Evolutionary conservation across 768 basidiomycete genomes (phyloP).

Genomic region (Tulasnella sp.): DNA sequence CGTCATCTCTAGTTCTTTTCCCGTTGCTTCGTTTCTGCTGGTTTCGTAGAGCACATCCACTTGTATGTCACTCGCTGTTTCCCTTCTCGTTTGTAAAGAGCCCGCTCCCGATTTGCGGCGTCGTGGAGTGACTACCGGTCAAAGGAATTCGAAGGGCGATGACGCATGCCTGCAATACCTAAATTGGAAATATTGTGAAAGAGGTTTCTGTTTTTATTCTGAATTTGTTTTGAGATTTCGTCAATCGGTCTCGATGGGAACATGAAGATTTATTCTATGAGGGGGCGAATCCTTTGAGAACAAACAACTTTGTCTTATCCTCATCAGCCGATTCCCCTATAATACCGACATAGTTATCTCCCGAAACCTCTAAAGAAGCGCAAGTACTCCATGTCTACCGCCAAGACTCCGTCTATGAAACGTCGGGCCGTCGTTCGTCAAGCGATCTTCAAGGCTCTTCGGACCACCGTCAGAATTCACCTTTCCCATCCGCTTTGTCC

Average conservation of each 20-base stretch:
- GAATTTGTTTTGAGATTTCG: neutral
- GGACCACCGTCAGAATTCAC: neutral
- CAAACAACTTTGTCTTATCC: neutral
- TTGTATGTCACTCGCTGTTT: constrained; percentile 4
- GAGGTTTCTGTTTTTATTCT: neutral
- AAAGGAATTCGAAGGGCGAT: neutral
- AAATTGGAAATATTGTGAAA: neutral
- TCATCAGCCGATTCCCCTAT: too few relatives aligned
- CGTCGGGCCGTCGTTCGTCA: neutral
- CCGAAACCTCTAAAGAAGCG: neutral
- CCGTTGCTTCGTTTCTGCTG: neutral
- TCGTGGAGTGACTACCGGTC: neutral
- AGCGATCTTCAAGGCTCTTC: neutral
- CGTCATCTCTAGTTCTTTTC: neutral
- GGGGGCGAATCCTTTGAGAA: neutral
- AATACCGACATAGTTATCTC: neutral
- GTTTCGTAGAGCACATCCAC: neutral
- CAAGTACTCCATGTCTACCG: neutral
- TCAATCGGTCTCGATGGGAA: too few relatives aligned
- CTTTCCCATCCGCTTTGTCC: neutral
- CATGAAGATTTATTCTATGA: too few relatives aligned
- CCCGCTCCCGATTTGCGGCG: neutral
- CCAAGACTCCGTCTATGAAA: neutral
- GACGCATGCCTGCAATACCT: neutral
- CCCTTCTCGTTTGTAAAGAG: neutral